These are phyloP conservation scores for Gentiana straminea DNA, from an alignment of 257 asterid species.

Conservation along the genomic window DNA sequence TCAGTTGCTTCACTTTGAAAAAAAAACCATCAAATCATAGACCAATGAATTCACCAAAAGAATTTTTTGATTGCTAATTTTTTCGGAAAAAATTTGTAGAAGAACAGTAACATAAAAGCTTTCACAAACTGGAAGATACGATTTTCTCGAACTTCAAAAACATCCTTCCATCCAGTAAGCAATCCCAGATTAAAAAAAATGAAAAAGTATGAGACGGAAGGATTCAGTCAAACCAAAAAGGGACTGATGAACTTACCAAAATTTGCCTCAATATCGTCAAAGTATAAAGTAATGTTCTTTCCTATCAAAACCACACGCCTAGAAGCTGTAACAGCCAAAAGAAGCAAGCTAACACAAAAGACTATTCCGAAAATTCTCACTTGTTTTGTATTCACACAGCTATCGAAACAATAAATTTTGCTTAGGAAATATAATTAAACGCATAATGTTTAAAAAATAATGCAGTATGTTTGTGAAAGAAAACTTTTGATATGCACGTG, in stretches of 20 bases:
- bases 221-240: conserved; percentile 1
- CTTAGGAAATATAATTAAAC: too few relatives aligned
- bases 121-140: too few relatives aligned
- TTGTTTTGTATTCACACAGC: neutral
- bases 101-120: too few relatives aligned
- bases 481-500: too few relatives aligned
- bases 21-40: too few relatives aligned
- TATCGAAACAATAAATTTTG: conserved; percentile 7
- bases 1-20: too few relatives aligned
- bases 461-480: too few relatives aligned
- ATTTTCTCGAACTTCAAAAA: too few relatives aligned
- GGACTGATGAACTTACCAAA: conserved; percentile 43
- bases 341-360: conserved; percentile 30
- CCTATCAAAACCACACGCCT: conserved; percentile 51
- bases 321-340: conserved; percentile 31
- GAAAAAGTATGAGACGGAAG: neutral
- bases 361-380: conserved; percentile 26
- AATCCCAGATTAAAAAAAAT: conserved; percentile 1
- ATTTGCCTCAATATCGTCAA: conserved; percentile 66
- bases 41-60: too few relatives aligned
- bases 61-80: too few relatives aligned
- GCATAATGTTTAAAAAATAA: too few relatives aligned
- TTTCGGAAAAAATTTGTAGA: too few relatives aligned
- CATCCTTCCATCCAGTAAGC: neutral
- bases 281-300: conserved; percentile 38